Conservation (phyloP, 108 stramenopile genomes). For the Chaetoceros tenuissimus region DNA sequence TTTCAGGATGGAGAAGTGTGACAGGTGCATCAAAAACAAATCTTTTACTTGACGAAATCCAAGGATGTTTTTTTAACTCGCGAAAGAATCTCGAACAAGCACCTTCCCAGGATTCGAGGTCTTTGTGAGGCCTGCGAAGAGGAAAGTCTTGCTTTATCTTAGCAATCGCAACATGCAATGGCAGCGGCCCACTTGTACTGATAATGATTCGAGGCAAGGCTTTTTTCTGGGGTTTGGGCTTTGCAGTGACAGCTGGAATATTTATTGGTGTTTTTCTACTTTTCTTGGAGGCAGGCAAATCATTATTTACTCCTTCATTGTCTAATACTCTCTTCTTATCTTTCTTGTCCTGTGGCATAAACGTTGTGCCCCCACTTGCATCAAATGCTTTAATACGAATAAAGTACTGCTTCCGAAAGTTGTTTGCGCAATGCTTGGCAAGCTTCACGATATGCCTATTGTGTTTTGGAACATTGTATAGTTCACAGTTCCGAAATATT, state of each 20-base stretch:
- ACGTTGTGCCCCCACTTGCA: constrained; percentile 8
- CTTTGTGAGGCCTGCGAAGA: constrained; percentile 52
- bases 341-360: neutral
- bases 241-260: constrained; percentile 1
- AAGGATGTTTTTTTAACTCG: constrained; percentile 70
- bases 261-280: constrained; percentile 8
- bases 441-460: constrained; percentile 57
- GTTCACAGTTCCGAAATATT: constrained; percentile 75
- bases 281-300: constrained; percentile 24
- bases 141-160: constrained; percentile 72
- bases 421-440: constrained; percentile 53
- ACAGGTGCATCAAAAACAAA: constrained; percentile 85
- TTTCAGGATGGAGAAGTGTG: constrained; percentile 61
- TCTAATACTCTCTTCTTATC: constrained; percentile 30
- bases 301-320: constrained; percentile 1
- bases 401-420: constrained; percentile 52
- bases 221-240: neutral
- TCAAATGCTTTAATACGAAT: constrained; percentile 48
- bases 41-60: constrained; percentile 54
- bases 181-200: constrained; percentile 37
- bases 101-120: constrained; percentile 62
- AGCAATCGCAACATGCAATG: constrained; percentile 79
- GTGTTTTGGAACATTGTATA: constrained; percentile 53
- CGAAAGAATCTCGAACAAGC: constrained; percentile 56
- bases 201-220: constrained; percentile 25